Evolutionary conservation across 352 stramenopile genomes (phyloP).

Genomic region (Pythium pectinolyticum): DNA sequence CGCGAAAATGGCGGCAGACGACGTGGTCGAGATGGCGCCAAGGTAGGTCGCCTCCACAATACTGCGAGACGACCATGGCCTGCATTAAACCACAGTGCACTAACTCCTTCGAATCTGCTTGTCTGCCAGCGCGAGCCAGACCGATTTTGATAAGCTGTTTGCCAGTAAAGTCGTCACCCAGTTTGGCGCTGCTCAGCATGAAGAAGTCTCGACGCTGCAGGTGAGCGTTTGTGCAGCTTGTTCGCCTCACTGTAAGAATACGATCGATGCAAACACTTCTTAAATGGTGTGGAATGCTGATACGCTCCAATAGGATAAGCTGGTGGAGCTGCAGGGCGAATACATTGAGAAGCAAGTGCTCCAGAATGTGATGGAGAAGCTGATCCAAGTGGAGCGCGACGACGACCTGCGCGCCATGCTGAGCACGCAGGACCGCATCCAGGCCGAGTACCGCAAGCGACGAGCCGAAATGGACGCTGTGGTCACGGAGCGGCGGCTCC

Average conservation of each 20-base stretch:
- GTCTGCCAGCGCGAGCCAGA: conserved; percentile 20
- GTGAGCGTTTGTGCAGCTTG: conserved; percentile 1
- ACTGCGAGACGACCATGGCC: not conserved
- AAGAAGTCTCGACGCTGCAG: conserved; percentile 26
- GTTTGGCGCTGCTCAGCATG: conserved; percentile 12
- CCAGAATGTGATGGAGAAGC: conserved; percentile 73
- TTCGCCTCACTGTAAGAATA: no score
- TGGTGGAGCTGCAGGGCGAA: conserved; percentile 48
- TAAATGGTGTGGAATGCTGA: not conserved
- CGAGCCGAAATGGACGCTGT: conserved; percentile 44
- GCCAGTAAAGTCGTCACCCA: conserved; percentile 32
- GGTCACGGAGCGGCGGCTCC: conserved; percentile 42
- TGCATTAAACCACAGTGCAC: not conserved
- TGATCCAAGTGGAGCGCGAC: conserved; percentile 56
- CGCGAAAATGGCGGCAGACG: conserved; percentile 31
- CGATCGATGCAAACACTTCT: not conserved
- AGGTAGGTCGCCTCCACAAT: not conserved
- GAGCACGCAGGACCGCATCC: conserved; percentile 23
- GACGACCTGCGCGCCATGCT: conserved; percentile 41
- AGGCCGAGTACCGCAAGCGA: conserved; percentile 43
- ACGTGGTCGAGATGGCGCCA: conserved; percentile 29
- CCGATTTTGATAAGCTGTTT: conserved; percentile 49
- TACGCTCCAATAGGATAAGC: conserved; percentile 31
- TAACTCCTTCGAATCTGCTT: not conserved
- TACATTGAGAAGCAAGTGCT: conserved; percentile 64